These are phyloP conservation scores for Coemansia umbellata DNA, from an alignment of 192 early-diverging fungal species.

Conservation along the genomic window DNA sequence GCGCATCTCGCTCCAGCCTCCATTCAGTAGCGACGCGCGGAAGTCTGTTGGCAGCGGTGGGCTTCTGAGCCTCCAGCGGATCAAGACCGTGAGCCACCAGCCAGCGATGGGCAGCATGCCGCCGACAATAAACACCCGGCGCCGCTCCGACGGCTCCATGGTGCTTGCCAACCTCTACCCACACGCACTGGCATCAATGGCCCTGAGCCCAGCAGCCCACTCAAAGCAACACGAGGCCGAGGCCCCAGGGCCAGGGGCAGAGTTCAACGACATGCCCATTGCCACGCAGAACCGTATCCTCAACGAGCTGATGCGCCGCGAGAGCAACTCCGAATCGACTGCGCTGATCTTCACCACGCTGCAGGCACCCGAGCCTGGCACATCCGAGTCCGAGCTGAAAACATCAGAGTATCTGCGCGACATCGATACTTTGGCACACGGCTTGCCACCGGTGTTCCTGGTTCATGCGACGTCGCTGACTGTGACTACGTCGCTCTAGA, in stretches of 20 bases:
- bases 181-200: slow-evolving; percentile 8
- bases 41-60: background rate
- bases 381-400: slow-evolving; percentile 34
- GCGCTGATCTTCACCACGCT: slow-evolving; percentile 60
- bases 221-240: no score
- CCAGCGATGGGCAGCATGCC: background rate
- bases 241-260: no score
- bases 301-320: slow-evolving; percentile 59
- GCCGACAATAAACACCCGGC: no score
- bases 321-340: slow-evolving; percentile 42
- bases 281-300: slow-evolving; percentile 56
- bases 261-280: slow-evolving; percentile 56
- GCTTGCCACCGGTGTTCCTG: slow-evolving; percentile 57
- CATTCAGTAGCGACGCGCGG: background rate
- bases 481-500: slow-evolving; percentile 58
- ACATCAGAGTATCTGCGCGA: slow-evolving; percentile 53
- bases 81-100: background rate
- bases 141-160: slow-evolving; percentile 40
- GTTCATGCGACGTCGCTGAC: slow-evolving; percentile 65
- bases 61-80: slow-evolving; percentile 5
- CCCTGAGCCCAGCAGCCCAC: no score
- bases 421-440: slow-evolving; percentile 49
- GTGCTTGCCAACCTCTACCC: slow-evolving; percentile 27
- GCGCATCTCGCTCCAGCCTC: background rate
- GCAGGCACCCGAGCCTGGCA: slow-evolving; percentile 55